Evolutionary conservation across 2,329 filamentous ascomycete species (phyloP).

Genomic region (Stenocarpella maydis): DNA sequence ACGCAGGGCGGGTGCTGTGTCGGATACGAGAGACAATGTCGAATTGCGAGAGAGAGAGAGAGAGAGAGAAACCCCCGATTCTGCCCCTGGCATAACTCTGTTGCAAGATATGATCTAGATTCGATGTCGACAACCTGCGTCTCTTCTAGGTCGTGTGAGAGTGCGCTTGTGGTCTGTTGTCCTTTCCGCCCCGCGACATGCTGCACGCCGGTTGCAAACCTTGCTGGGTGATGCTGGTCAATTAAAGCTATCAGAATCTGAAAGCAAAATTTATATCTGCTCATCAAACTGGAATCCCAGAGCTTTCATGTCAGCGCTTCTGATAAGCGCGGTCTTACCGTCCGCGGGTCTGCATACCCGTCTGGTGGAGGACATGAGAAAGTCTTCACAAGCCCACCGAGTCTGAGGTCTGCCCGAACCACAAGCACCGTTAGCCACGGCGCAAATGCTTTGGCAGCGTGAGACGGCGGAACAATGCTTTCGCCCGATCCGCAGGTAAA

Average conservation of each 20-base stretch:
- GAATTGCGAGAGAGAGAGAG: background rate
- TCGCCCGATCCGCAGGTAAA: background rate
- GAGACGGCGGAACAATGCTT: background rate
- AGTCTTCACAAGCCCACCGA: conserved; percentile 31
- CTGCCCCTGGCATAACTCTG: conserved; percentile 7
- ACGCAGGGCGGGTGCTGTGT: background rate
- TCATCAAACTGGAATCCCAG: conserved; percentile 20
- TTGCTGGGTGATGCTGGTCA: conserved; percentile 36
- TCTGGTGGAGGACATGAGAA: background rate
- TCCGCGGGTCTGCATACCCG: background rate
- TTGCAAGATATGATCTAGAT: conserved; percentile 13
- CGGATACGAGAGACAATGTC: conserved; percentile 12
- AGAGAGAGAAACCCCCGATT: background rate
- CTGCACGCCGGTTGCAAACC: conserved; percentile 21
- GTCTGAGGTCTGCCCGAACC: conserved; percentile 37
- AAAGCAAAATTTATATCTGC: conserved; percentile 32
- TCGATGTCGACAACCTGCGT: conserved; percentile 15
- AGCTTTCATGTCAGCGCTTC: conserved; percentile 18
- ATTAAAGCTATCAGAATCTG: conserved; percentile 32
- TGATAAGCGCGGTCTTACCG: conserved; percentile 40
- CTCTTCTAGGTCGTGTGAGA: conserved; percentile 18
- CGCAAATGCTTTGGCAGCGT: conserved; percentile 8
- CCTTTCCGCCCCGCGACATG: background rate
- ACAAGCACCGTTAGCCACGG: background rate
- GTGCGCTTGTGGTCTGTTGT: background rate